Conservation (phyloP, 805 yeast species). For the Myxozyma neglecta region DNA sequence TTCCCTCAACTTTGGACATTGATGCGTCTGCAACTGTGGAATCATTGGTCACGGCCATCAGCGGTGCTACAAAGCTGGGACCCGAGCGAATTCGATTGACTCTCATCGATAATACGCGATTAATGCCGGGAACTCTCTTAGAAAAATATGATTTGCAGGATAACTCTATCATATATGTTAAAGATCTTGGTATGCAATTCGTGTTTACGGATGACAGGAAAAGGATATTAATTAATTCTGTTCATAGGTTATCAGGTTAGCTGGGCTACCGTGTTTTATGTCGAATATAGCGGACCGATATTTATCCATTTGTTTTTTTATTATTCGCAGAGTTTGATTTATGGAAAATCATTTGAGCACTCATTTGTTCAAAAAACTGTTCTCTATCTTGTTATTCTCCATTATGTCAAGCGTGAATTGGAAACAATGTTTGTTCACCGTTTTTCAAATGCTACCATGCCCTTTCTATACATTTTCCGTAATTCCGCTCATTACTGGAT, state of each 20-base stretch:
- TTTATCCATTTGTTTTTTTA: conserved; percentile 73
- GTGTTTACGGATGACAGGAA: background rate
- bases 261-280: conserved; percentile 85
- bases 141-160: conserved; percentile 32
- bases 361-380: conserved; percentile 56
- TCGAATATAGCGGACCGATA: conserved; percentile 90
- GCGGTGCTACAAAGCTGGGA: conserved; percentile 48
- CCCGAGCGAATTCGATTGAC: conserved; percentile 60
- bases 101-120: conserved; percentile 26
- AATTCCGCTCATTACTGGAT: conserved; percentile 92
- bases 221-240: too few relatives aligned
- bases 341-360: conserved; percentile 44
- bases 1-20: conserved; percentile 37
- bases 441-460: conserved; percentile 92
- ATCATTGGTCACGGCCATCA: conserved; percentile 48
- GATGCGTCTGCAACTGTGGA: conserved; percentile 46
- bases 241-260: conserved; percentile 66
- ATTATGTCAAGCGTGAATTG: conserved; percentile 82
- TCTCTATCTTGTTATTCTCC: conserved; percentile 58
- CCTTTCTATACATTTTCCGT: conserved; percentile 78
- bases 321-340: conserved; percentile 43
- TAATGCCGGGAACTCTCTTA: conserved; percentile 14
- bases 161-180: conserved; percentile 54
- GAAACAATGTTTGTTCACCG: conserved; percentile 84
- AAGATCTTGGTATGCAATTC: conserved; percentile 66